Evolutionary conservation across 139 green algal species (phyloP), one percentile per base, ranked within the genome.

Genomic region (Ettlia oleoabundans): DNA sequence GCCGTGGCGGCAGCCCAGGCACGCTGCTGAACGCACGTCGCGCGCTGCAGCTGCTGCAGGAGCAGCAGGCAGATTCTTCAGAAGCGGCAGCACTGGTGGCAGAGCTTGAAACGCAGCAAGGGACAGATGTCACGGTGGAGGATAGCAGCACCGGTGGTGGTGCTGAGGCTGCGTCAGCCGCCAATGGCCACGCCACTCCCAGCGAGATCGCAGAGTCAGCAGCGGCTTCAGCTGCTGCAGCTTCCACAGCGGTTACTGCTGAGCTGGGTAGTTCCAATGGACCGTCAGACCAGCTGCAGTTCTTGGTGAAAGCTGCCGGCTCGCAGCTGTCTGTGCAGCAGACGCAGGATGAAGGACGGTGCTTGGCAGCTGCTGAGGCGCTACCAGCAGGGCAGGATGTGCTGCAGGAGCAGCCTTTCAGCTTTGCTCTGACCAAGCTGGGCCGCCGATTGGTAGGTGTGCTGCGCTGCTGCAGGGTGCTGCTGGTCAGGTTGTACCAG

Each of bases 351-450:
- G 40, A 51, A 0, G 69, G 83, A 6, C 77, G 78, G n/a, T 78
- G 82, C 37, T 35, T 85, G 9, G 62, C 67, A 10, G 82, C 76
- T 15, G 47, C 42, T 4, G 38, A 32, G 2, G 42, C 38, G 19
- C 37, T 84, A 38, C 55, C 74, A 7, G 79, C 81, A 0, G 84
- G 77, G 0, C 4, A 22, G 1, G 86, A 90, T 37, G 73, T 90
- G 33, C 43, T 90, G 63, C 43, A 10, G 51, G 87, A 90, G 32
- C 19, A 21, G 53, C 84, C 87, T 1, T 64, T 83, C 62, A 84
- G 70, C 3, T 53, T 61, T n/a, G 87, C 85, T 3, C 47, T 86
- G 7, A 64, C 30, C 51, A 90, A 90, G 81, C 38, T 22, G 0
- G 75, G 75, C 40, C 75, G 66, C 42, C 83, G 86, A 28, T 69